Evolutionary conservation across 2,329 filamentous ascomycete genomes (phyloP).

Genomic region (Fusarium buxicola): DNA sequence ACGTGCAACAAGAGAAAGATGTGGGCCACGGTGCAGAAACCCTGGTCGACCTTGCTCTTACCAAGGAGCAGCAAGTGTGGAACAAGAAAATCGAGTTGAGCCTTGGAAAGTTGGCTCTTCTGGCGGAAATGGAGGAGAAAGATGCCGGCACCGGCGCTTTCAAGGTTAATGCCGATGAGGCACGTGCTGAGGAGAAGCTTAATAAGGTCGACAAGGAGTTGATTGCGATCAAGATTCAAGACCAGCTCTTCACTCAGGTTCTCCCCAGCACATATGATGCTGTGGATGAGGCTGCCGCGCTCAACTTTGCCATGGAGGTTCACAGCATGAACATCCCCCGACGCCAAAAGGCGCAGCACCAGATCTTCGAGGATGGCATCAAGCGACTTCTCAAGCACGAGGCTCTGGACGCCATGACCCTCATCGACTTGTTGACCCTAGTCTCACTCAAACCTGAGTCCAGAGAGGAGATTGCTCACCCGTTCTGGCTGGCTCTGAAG

Average conservation of each 20-base stretch:
- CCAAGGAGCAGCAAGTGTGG: constrained; percentile 84
- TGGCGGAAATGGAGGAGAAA: constrained; percentile 68
- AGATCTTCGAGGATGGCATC: constrained; percentile 78
- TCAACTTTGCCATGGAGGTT: constrained; percentile 79
- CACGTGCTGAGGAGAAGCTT: constrained; percentile 57
- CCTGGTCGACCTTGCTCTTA: constrained; percentile 75
- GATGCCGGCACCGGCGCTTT: constrained; percentile 50
- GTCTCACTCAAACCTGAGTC: constrained; percentile 64
- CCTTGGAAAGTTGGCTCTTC: constrained; percentile 81
- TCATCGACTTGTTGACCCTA: constrained; percentile 84
- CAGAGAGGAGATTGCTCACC: constrained; percentile 67
- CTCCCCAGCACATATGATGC: constrained; percentile 74
- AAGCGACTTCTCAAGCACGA: constrained; percentile 77
- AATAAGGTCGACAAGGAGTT: constrained; percentile 71
- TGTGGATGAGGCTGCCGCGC: constrained; percentile 82
- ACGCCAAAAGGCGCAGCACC: constrained; percentile 73
- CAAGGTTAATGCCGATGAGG: constrained; percentile 52
- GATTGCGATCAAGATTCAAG: constrained; percentile 81
- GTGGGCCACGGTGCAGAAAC: constrained; percentile 78
- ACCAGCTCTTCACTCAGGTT: constrained; percentile 78
- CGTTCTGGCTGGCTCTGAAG: constrained; percentile 81
- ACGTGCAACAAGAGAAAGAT: constrained; percentile 80
- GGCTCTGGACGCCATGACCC: constrained; percentile 72
- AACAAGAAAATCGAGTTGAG: constrained; percentile 94
- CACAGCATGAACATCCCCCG: constrained; percentile 68